Percentiles rank a stretch among this genome's conserved stretches.
Conservation (phyloP, 805 yeast species). For the Saccharomycopsis lassenensis region DNA sequence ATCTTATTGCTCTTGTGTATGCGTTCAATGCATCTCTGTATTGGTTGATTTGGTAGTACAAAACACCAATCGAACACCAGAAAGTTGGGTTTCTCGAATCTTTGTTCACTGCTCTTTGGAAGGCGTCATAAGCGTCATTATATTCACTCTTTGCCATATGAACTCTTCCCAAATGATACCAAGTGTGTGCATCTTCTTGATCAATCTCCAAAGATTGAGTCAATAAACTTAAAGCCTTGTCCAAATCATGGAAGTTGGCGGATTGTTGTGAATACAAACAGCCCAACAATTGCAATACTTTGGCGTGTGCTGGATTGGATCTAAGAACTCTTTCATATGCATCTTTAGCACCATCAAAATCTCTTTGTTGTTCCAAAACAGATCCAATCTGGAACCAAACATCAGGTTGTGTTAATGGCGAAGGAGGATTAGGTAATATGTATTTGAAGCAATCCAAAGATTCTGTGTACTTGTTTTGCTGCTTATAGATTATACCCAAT, state of each 20-base stretch:
- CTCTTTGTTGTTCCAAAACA: slow-evolving; percentile 88
- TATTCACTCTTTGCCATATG: slow-evolving; percentile 95
- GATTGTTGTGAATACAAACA: slow-evolving; percentile 78
- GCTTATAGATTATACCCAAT: slow-evolving; percentile 91
- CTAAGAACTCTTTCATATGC: slow-evolving; percentile 89
- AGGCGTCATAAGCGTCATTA: slow-evolving; percentile 94
- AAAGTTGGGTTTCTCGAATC: slow-evolving; percentile 96
- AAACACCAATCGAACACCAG: slow-evolving; percentile 94
- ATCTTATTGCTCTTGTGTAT: slow-evolving; percentile 88
- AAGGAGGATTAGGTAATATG: slow-evolving; percentile 83
- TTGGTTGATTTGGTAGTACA: slow-evolving; percentile 92
- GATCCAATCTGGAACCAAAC: slow-evolving; percentile 98
- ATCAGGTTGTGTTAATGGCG: slow-evolving; percentile 91
- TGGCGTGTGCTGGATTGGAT: slow-evolving; percentile 89
- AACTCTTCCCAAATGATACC: slow-evolving; percentile 95
- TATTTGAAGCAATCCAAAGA: slow-evolving; percentile 93
- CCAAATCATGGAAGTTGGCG: slow-evolving; percentile 65
- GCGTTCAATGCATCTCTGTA: slow-evolving; percentile 96
- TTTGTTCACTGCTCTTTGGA: slow-evolving; percentile 96
- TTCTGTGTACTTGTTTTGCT: slow-evolving; percentile 76
- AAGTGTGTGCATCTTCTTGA: slow-evolving; percentile 84
- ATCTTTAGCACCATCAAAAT: slow-evolving; percentile 83
- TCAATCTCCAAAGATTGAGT: slow-evolving; percentile 86
- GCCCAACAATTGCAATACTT: slow-evolving; percentile 91
- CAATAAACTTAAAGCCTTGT: slow-evolving; percentile 69